A percentile compares a stretch with the other conserved stretches of the same genome.
These are phyloP conservation scores for Salvia rosmarinus DNA, from an alignment of 257 asterid genomes.

Conservation along the genomic window DNA sequence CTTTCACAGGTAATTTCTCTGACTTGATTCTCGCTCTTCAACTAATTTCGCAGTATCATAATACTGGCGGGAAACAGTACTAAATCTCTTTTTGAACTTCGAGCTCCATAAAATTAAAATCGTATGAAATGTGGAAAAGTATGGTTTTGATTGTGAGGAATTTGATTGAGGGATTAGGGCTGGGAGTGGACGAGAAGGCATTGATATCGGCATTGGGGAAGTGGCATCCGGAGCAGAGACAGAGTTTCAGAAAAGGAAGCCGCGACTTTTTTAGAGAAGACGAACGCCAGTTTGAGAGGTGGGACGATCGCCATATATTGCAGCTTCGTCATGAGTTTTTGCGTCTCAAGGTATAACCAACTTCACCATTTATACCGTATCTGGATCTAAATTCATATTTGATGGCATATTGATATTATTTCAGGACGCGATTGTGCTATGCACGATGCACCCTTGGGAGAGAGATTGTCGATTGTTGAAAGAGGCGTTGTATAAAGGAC, in stretches of 20 bases:
- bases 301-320: constrained; percentile 64
- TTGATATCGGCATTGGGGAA: constrained; percentile 65
- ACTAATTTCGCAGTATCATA: neutral
- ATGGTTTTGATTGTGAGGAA: neutral
- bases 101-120: neutral
- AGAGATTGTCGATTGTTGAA: constrained; percentile 75
- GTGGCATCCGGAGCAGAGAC: constrained; percentile 64
- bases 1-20: constrained; percentile 63
- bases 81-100: neutral
- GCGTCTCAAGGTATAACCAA: constrained; percentile 83
- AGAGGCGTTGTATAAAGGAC: constrained; percentile 54
- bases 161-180: constrained; percentile 39
- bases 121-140: neutral
- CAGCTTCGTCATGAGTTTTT: constrained; percentile 80
- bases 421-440: constrained; percentile 81
- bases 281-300: constrained; percentile 77
- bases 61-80: neutral
- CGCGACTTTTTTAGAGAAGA: constrained; percentile 68
- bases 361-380: neutral
- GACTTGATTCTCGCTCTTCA: neutral
- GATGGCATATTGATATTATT: no score
- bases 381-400: no score
- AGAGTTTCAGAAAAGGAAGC: constrained; percentile 57
- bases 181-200: constrained; percentile 84
- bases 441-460: constrained; percentile 97